These are phyloP conservation scores for Quercus wislizeni DNA, from an alignment of 306 rosid species.

Conservation along the genomic window DNA sequence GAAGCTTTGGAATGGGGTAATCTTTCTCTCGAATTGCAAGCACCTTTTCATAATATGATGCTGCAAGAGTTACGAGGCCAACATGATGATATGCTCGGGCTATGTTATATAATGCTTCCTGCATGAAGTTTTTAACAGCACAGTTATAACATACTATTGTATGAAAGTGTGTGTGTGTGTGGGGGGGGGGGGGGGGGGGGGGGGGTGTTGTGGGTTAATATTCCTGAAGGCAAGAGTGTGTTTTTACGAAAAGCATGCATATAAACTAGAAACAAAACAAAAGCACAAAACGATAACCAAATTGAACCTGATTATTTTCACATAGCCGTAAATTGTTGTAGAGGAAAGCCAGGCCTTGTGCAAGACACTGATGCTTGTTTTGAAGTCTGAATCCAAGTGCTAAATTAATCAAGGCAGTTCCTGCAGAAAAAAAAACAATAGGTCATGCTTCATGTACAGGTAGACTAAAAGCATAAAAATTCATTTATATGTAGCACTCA, in stretches of 20 bases:
- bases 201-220: no score
- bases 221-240: background rate
- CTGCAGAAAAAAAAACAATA: constrained; percentile 21
- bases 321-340: constrained; percentile 64
- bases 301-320: constrained; percentile 75
- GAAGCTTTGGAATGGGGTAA: constrained; percentile 65
- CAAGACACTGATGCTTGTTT: constrained; percentile 81
- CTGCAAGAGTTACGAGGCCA: constrained; percentile 73
- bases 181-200: no score
- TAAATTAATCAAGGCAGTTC: constrained; percentile 81
- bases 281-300: background rate
- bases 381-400: constrained; percentile 88
- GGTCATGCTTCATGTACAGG: background rate
- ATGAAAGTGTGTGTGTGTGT: no score
- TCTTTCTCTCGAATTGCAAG: constrained; percentile 61
- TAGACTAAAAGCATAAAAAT: constrained; percentile 9
- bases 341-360: constrained; percentile 88
- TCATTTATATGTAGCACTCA: background rate
- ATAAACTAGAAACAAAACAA: background rate
- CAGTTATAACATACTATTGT: constrained; percentile 2
- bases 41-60: constrained; percentile 64
- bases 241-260: background rate
- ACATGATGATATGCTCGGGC: constrained; percentile 88
- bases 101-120: constrained; percentile 81
- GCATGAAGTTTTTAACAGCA: constrained; percentile 9